Evolutionary conservation across 805 yeast species (phyloP), one percentile per base, ranked within the genome.

Genomic region (Kodamaea restingae): DNA sequence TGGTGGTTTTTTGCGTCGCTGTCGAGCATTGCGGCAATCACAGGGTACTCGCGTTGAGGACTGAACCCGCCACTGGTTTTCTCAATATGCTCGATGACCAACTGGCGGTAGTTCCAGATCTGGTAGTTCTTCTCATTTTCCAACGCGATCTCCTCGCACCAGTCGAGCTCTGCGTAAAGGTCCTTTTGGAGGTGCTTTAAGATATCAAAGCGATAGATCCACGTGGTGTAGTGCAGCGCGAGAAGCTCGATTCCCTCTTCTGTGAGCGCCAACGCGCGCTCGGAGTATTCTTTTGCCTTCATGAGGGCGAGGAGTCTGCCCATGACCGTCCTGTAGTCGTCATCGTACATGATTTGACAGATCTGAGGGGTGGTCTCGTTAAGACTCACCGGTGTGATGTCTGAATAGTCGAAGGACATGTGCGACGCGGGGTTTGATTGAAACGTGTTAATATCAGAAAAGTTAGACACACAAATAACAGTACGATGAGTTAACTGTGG

Each of bases 91-190:
- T 70, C 70, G 39, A 84, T 62, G 7, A 91, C 55, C 24, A 79
- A 65, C 52, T 84, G 90, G 41, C 97, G 75, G 55, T 91, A 90
- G 51, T 90, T 86, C 97, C 98, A 93, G n/a, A 91, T 83, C 60
- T 93, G 98, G 62, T 93, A 93, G 65, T 90, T 91, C 59, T 93
- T 93, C 29, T 90, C 84, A 57, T 84, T 83, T 9, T 74, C 80
- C 35, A 84, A 54, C 0, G 95, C 90, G 25, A 86, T 64, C 24
- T 69, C 69, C 51, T 86, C 93, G 46, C 88, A 72, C 96, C 96
- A 88, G 27, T 76, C 76, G 27, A 88, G 66, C 53, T 91, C 95
- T 11, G 67, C 62, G 10, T 63, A 50, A 20, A 77, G 51, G 18
- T 62, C 67, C 18, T 58, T 55, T 4, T 58, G 35, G 21, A 81